A percentile compares a stretch with the other conserved stretches of the same genome.
phyloP scores from a whole-genome alignment of 176 grass and related monocot genomes.

The Oryza glaberrima region DNA sequence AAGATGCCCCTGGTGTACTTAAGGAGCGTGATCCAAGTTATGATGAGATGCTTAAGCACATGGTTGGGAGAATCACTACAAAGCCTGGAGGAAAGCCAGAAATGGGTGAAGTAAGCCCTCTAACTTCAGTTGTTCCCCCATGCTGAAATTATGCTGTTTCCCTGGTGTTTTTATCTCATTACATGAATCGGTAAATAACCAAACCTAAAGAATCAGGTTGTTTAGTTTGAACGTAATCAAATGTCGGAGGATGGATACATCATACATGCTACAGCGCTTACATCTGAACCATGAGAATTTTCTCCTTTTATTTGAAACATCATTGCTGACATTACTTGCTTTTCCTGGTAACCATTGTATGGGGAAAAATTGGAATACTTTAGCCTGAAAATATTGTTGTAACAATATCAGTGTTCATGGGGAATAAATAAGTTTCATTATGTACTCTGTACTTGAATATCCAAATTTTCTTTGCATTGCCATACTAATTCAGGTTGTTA shows the following conservation, averaged over 20 bases:
- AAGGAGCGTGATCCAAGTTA: slow-evolving; percentile 88
- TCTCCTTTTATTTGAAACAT: neutral
- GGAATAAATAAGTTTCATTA: neutral
- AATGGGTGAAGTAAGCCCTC: slow-evolving; percentile 86
- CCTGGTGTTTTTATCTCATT: slow-evolving; percentile 1
- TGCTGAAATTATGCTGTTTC: neutral
- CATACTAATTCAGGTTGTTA: neutral
- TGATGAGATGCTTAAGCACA: slow-evolving; percentile 89
- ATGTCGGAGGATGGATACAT: neutral
- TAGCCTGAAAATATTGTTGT: neutral
- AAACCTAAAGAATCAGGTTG: neutral
- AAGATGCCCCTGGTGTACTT: slow-evolving; percentile 50
- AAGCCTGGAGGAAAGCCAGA: slow-evolving; percentile 83
- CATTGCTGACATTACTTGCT: neutral
- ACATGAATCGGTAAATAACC: neutral
- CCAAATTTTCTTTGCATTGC: neutral
- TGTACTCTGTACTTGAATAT: neutral
- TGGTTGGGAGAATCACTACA: slow-evolving; percentile 88
- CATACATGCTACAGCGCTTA: neutral
- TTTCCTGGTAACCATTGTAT: neutral
- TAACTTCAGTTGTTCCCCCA: neutral
- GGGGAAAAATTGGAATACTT: neutral
- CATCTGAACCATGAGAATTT: neutral
- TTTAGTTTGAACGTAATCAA: slow-evolving; percentile 10
- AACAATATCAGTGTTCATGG: neutral